Conservation (phyloP, 2,329 filamentous ascomycete species). For the Scedosporium apiospermum region DNA sequence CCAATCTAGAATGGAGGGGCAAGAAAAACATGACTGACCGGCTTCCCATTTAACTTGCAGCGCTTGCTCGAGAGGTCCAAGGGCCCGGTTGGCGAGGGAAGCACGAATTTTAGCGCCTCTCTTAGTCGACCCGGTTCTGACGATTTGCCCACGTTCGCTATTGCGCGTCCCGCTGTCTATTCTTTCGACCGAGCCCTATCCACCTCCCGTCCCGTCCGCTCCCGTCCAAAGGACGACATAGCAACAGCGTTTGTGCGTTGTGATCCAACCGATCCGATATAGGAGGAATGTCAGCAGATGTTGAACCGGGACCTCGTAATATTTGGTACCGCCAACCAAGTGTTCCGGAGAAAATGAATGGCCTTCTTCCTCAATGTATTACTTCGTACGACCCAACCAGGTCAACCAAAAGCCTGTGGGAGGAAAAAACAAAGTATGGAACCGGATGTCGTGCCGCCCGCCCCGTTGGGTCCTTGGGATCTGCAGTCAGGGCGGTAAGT, state of each 20-base stretch:
- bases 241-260: not conserved
- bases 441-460: not conserved
- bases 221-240: not conserved
- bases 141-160: not conserved
- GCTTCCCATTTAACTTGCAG: too few relatives aligned
- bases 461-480: not conserved
- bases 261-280: not conserved
- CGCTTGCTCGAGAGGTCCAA: too few relatives aligned
- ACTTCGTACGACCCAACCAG: not conserved
- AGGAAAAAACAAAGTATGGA: not conserved
- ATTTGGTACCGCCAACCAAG: too few relatives aligned
- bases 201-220: not conserved
- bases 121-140: not conserved
- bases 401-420: not conserved
- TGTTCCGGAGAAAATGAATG: too few relatives aligned
- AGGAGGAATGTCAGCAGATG: not conserved
- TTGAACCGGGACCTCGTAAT: not conserved
- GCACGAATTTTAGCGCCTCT: not conserved
- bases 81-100: not conserved
- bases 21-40: too few relatives aligned
- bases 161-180: not conserved
- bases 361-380: not conserved
- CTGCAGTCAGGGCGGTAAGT: not conserved
- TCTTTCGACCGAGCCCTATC: not conserved
- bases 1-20: too few relatives aligned